These are phyloP conservation scores for Pyrrhoderma lamaoense DNA, from an alignment of 1,284 basidiomycete species.

Conservation along the genomic window DNA sequence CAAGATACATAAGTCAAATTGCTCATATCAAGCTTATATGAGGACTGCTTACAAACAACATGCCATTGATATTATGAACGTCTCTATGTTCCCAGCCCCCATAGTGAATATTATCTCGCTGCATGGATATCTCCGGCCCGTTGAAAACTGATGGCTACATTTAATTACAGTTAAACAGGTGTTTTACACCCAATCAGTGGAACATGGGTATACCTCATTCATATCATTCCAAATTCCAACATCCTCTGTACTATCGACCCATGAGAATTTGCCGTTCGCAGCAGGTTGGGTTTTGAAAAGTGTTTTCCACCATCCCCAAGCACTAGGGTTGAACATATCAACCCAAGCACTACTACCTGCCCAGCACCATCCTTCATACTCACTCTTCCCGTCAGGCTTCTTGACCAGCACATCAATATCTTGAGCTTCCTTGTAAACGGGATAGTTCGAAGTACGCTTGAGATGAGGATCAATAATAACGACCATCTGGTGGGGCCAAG, in stretches of 20 bases:
- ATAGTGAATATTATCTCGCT: constrained; percentile 86
- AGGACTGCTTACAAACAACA: constrained; percentile 60
- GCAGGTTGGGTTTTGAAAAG: constrained; percentile 64
- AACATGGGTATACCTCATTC: constrained; percentile 72
- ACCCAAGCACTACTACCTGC: constrained; percentile 92
- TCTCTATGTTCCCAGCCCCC: constrained; percentile 98
- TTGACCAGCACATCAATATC: constrained; percentile 82
- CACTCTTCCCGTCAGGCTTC: constrained; percentile 65
- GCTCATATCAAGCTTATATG: constrained; percentile 7
- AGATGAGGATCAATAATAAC: constrained; percentile 96
- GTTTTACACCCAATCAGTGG: neutral
- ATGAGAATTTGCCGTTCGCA: constrained; percentile 49
- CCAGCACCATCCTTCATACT: constrained; percentile 99
- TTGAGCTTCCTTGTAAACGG: constrained; percentile 80
- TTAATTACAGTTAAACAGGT: constrained; percentile 2
- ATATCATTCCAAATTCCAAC: constrained; percentile 98
- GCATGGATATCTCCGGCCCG: constrained; percentile 97
- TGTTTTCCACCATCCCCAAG: constrained; percentile 88
- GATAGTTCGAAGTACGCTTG: constrained; percentile 77
- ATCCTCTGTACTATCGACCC: constrained; percentile 71
- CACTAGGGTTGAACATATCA: constrained; percentile 90
- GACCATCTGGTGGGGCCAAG: constrained; percentile 10
- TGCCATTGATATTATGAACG: constrained; percentile 89
- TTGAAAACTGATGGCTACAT: constrained; percentile 90
- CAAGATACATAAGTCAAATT: constrained; percentile 11